phyloP scores from a whole-genome alignment of 352 stramenopile species.

The Globisporangium sylvaticum region DNA sequence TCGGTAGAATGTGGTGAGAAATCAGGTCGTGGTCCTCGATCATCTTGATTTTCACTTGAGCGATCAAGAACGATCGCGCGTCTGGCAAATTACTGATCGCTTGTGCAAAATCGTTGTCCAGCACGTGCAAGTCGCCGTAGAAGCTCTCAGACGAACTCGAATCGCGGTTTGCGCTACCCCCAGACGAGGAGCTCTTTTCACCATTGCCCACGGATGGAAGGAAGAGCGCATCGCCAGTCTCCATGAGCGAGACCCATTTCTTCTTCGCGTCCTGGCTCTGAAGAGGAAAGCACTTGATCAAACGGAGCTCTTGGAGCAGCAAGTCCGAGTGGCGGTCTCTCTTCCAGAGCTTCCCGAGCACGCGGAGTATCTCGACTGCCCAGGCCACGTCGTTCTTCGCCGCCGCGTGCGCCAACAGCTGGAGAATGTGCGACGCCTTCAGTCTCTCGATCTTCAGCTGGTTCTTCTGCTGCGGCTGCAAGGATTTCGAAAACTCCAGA shows the following conservation, averaged over 20 bases:
- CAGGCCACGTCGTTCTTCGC: conserved; percentile 34
- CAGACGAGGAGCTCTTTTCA: conserved; percentile 10
- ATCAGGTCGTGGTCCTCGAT: conserved; percentile 75
- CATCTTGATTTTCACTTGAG: conserved; percentile 52
- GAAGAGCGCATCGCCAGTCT: conserved; percentile 33
- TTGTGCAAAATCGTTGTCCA: conserved; percentile 38
- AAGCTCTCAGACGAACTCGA: conserved; percentile 21
- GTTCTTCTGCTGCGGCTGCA: conserved; percentile 44
- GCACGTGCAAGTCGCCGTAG: conserved; percentile 35
- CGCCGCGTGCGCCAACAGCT: conserved; percentile 35
- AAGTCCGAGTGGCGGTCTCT: conserved; percentile 43
- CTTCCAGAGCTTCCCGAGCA: conserved; percentile 58
- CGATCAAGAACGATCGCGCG: conserved; percentile 45
- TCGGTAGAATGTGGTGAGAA: conserved; percentile 50
- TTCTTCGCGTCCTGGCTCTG: conserved; percentile 13
- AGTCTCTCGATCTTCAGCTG: conserved; percentile 67
- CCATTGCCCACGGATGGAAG: background rate
- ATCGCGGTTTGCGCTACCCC: background rate
- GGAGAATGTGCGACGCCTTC: conserved; percentile 55
- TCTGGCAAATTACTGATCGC: conserved; percentile 23
- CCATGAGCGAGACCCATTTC: conserved; percentile 43
- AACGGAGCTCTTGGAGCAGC: conserved; percentile 54
- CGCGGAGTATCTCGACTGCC: conserved; percentile 36
- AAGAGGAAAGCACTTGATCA: conserved; percentile 74
- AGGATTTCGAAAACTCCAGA: conserved; percentile 27